Conservation (phyloP, 2,329 filamentous ascomycete species). For the Verticillium isaacii region DNA sequence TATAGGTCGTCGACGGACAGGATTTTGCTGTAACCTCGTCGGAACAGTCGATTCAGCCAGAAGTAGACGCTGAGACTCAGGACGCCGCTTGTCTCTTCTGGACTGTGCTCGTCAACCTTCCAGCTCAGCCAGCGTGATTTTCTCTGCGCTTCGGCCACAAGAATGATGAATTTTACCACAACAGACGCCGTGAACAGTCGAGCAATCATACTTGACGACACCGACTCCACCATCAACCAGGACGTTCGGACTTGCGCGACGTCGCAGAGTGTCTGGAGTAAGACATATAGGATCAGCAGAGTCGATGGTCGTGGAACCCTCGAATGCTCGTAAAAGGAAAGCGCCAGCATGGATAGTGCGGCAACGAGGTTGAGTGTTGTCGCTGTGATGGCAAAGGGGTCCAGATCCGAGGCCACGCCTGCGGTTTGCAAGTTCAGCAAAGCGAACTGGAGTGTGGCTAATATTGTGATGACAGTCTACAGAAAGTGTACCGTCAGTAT, state of each 20-base stretch:
- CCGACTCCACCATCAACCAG: constrained; percentile 26
- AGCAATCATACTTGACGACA: constrained; percentile 15
- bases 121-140: constrained; percentile 34
- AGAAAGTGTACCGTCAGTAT: background rate
- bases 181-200: constrained; percentile 29
- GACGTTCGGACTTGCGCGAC: constrained; percentile 34
- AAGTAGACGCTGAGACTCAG: constrained; percentile 24
- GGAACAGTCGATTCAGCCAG: constrained; percentile 30
- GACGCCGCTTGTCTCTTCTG: constrained; percentile 27
- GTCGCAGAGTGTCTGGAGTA: constrained; percentile 39
- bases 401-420: constrained; percentile 7
- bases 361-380: constrained; percentile 22
- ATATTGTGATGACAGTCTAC: constrained; percentile 16
- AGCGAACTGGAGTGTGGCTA: constrained; percentile 23
- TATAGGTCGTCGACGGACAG: constrained; percentile 24
- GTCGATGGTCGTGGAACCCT: constrained; percentile 34
- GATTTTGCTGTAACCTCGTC: constrained; percentile 25
- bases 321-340: constrained; percentile 24
- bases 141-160: constrained; percentile 30
- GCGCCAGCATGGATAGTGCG: constrained; percentile 18
- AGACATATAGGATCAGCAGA: constrained; percentile 34
- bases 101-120: constrained; percentile 33
- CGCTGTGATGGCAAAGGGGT: constrained; percentile 22
- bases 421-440: constrained; percentile 24
- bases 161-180: constrained; percentile 28